These are phyloP conservation scores for Gleditsia sinensis DNA, from an alignment of 306 rosid genomes.

Conservation along the genomic window DNA sequence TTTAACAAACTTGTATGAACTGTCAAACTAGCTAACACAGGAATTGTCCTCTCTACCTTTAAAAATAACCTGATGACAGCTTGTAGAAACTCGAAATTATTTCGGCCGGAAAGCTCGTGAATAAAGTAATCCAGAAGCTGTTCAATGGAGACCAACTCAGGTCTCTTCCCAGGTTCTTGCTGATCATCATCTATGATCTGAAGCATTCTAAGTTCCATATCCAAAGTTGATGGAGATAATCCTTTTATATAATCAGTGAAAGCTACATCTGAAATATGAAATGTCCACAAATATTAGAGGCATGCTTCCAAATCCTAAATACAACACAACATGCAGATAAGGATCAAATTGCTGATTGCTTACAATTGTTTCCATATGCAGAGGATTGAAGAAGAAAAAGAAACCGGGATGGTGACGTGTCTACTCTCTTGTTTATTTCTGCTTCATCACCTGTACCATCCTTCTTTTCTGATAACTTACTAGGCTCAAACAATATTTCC, in stretches of 20 bases:
- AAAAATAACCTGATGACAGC: slow-evolving; percentile 84
- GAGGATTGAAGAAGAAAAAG: slow-evolving; percentile 67
- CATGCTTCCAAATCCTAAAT: not conserved
- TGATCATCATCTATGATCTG: slow-evolving; percentile 71
- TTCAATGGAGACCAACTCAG: slow-evolving; percentile 64
- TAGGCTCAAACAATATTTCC: slow-evolving; percentile 79
- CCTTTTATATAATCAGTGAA: slow-evolving; percentile 82
- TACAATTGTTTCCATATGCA: slow-evolving; percentile 58
- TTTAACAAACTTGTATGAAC: not conserved
- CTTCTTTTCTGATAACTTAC: slow-evolving; percentile 39
- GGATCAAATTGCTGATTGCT: slow-evolving; percentile 34
- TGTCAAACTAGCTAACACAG: not conserved
- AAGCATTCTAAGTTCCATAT: slow-evolving; percentile 88
- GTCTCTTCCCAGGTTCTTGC: slow-evolving; percentile 64
- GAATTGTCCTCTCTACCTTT: slow-evolving; percentile 55
- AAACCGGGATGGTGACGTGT: slow-evolving; percentile 53
- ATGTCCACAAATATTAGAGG: slow-evolving; percentile 15
- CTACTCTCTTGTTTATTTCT: slow-evolving; percentile 41
- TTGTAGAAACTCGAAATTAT: slow-evolving; percentile 91
- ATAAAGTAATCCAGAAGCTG: slow-evolving; percentile 80
- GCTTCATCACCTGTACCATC: slow-evolving; percentile 34
- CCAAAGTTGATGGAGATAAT: slow-evolving; percentile 80
- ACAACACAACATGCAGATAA: slow-evolving; percentile 14
- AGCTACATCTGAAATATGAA: slow-evolving; percentile 58
- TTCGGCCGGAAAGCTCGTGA: slow-evolving; percentile 69